Percentiles rank a stretch among this genome's conserved stretches.
Conservation (phyloP, 768 basidiomycete species). For the Tricholoma furcatifolium region DNA sequence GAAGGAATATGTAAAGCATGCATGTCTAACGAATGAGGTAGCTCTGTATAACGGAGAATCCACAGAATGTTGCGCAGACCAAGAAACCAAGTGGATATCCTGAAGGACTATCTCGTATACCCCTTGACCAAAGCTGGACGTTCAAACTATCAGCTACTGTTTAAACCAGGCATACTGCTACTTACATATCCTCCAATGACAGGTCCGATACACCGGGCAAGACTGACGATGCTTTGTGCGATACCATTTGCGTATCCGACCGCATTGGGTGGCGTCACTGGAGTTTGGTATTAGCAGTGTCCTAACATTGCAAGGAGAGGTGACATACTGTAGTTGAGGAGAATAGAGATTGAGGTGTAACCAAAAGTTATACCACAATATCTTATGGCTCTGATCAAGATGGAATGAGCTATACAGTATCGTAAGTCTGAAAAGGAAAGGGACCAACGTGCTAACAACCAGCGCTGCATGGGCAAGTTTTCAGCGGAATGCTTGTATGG, state of each 20-base stretch:
- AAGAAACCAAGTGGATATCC: conserved; percentile 80
- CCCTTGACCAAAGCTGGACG: conserved; percentile 68
- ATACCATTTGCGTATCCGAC: conserved; percentile 94
- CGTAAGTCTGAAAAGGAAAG: not conserved
- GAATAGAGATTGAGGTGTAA: conserved; percentile 88
- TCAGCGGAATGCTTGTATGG: conserved; percentile 9
- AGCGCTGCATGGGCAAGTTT: conserved; percentile 45
- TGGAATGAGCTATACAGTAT: conserved; percentile 1
- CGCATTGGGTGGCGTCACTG: conserved; percentile 88
- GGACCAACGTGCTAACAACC: conserved; percentile 76
- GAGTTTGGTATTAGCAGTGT: conserved; percentile 11
- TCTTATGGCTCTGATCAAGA: conserved; percentile 63
- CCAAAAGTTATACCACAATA: conserved; percentile 88
- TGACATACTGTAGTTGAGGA: conserved; percentile 76
- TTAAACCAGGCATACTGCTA: conserved; percentile 6
- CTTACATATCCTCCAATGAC: conserved; percentile 81
- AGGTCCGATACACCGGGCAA: conserved; percentile 89
- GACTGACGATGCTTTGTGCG: conserved; percentile 92
- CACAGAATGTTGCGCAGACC: conserved; percentile 60
- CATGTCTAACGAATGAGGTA: conserved; percentile 63
- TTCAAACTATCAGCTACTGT: conserved; percentile 10
- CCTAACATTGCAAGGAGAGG: not conserved
- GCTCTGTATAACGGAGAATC: conserved; percentile 63
- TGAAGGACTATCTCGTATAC: conserved; percentile 63
- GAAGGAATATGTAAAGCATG: not conserved